Conservation (phyloP, 768 basidiomycete species). For the Tephrocybe sp. region DNA sequence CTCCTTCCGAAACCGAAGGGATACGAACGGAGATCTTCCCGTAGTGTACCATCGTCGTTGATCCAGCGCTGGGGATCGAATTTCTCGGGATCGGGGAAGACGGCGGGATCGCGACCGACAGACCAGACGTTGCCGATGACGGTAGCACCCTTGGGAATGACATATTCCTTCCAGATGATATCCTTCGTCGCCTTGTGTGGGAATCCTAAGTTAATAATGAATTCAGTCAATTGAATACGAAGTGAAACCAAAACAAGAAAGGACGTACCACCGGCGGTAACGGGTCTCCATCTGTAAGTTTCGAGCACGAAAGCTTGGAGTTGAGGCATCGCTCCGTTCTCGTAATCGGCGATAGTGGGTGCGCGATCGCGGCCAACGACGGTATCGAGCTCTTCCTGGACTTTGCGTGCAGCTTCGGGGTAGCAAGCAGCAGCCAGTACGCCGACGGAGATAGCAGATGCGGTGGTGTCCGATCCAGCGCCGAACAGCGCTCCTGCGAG, state of each 20-base stretch:
- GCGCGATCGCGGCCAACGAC: slow-evolving; percentile 47
- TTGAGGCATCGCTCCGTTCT: slow-evolving; percentile 24
- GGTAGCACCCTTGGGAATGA: slow-evolving; percentile 55
- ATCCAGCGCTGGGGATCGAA: slow-evolving; percentile 64
- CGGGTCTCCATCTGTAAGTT: slow-evolving; percentile 50
- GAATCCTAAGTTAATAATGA: slow-evolving; percentile 37
- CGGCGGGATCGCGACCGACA: slow-evolving; percentile 52
- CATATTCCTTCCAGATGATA: slow-evolving; percentile 52
- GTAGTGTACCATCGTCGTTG: slow-evolving; percentile 37
- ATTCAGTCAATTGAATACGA: neutral
- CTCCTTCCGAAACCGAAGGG: slow-evolving; percentile 61
- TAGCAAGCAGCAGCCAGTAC: slow-evolving; percentile 59
- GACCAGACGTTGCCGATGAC: slow-evolving; percentile 65
- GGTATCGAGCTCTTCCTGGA: slow-evolving; percentile 54
- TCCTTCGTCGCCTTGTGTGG: slow-evolving; percentile 65
- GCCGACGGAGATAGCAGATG: slow-evolving; percentile 52
- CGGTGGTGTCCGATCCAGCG: slow-evolving; percentile 65
- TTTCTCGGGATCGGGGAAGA: slow-evolving; percentile 57
- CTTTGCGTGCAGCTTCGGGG: slow-evolving; percentile 46
- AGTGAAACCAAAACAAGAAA: neutral
- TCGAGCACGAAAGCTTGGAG: slow-evolving; percentile 51
- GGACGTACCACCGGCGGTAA: slow-evolving; percentile 40
- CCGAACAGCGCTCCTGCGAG: slow-evolving; percentile 65
- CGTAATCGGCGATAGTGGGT: slow-evolving; percentile 2
- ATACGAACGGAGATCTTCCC: slow-evolving; percentile 52